Conservation (phyloP, 2,329 filamentous ascomycete genomes). For the Xylariales sp. region DNA sequence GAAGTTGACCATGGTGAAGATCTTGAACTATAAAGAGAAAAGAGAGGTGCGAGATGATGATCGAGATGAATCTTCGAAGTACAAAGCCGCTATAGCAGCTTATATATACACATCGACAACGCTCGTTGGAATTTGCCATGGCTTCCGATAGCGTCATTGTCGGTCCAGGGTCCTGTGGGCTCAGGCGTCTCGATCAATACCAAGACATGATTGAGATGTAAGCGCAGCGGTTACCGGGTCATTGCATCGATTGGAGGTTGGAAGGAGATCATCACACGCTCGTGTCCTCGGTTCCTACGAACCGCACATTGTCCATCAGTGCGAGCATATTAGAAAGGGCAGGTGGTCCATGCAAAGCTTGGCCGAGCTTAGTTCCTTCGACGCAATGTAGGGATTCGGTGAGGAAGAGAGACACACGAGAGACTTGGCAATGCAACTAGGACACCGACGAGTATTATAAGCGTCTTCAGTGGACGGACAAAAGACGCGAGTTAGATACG, state of each 20-base stretch:
- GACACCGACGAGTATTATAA: conserved; percentile 6
- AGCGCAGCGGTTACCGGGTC: not conserved
- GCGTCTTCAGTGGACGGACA: conserved; percentile 7
- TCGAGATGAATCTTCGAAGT: not conserved
- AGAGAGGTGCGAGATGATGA: not conserved
- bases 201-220: conserved; percentile 4
- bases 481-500: conserved; percentile 6
- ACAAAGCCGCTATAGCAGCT: not conserved
- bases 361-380: conserved; percentile 2
- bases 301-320: too few relatives aligned
- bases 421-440: conserved; percentile 8
- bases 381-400: conserved; percentile 1
- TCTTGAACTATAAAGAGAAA: not conserved
- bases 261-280: conserved; percentile 4
- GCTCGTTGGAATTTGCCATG: not conserved
- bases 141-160: not conserved
- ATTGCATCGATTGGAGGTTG: not conserved
- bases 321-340: too few relatives aligned
- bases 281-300: not conserved
- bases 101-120: conserved; percentile 4
- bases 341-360: conserved; percentile 6
- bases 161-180: conserved; percentile 1
- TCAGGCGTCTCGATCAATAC: conserved; percentile 4
- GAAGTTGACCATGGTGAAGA: conserved; percentile 22
- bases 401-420: not conserved